Evolutionary conservation across 495 filamentous ascomycete species (phyloP), one percentile per base, ranked within the genome.

Genomic region (Lasiosphaeris hirsuta): DNA sequence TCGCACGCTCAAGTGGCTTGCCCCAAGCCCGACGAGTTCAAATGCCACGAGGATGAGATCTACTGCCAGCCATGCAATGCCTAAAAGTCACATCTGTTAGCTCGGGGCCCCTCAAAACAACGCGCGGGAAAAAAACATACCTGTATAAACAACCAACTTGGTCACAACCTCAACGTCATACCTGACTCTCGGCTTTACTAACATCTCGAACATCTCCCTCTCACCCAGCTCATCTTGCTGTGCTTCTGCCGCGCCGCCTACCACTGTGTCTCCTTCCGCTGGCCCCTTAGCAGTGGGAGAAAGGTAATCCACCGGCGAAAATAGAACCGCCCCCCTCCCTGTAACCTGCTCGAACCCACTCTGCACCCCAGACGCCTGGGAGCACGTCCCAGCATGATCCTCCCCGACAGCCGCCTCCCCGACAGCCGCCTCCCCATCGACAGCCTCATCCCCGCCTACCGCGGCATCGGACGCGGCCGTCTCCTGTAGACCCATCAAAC

Each of bases 161-260:
- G 94, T 97, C 41, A 97, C 84, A 17, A 98, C 93, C 68, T 98
- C 94, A 8, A 97, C 93, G 74, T 98, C 94, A 67, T 98, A 98
- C 60, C 92, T 80, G 33, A 96, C 92, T 51, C 94, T 84, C 15
- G 94, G 91, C 71, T 86, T 92, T 54, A 92, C 86, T 51, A 97
- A 81, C 68, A 80, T 84, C 14, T 84, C 85, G 69, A 97, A 96
- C 63, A 98, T 84, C 64, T 96, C 89, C 59, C 81, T 84, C 64
- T 95, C 89, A 64, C 71, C 81, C 43, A 80, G 59, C 72, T 82
- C 78, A 60, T 81, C 77, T 51, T 74, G 68, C 56, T 69, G 63
- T 7, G 60, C 62, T 6, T 49, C 59, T 74, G 69, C 1, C 66
- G 67, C 0, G 64, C 72, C 14, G 48, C 40, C 9, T 70, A 64